Evolutionary conservation across 2,329 filamentous ascomycete genomes (phyloP).

Genomic region (Phialocephala subalpina): DNA sequence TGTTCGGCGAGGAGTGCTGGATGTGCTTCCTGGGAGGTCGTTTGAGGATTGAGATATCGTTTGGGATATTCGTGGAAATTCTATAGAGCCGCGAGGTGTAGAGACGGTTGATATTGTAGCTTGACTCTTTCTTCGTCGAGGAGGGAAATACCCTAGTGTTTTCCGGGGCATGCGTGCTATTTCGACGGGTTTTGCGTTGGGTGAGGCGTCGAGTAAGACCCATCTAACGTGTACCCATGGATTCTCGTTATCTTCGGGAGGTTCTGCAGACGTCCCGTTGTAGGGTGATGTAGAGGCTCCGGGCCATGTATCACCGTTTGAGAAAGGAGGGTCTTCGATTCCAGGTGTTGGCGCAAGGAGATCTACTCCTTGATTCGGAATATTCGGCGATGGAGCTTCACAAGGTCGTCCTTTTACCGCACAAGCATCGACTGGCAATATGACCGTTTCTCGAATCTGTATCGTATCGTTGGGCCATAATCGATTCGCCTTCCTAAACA

Average conservation of each 20-base stretch:
- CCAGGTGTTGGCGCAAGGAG: constrained; percentile 60
- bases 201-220: constrained; percentile 79
- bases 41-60: constrained; percentile 31
- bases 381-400: constrained; percentile 56
- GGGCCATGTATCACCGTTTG: constrained; percentile 38
- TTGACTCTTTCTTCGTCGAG: constrained; percentile 76
- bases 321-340: constrained; percentile 41
- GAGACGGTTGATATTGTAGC: constrained; percentile 70
- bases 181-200: constrained; percentile 72
- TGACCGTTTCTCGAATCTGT: constrained; percentile 80
- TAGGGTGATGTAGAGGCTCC: constrained; percentile 38
- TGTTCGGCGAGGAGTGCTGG: constrained; percentile 36
- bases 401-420: constrained; percentile 79
- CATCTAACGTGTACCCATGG: constrained; percentile 90
- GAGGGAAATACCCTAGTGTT: constrained; percentile 90
- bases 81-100: constrained; percentile 58
- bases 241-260: constrained; percentile 60
- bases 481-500: constrained; percentile 86
- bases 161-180: constrained; percentile 85
- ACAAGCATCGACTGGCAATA: constrained; percentile 90
- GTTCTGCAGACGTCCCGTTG: constrained; percentile 37
- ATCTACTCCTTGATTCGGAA: constrained; percentile 52
- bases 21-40: constrained; percentile 33
- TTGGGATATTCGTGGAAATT: constrained; percentile 35
- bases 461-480: constrained; percentile 95